Base-by-base conservation (phyloP, 805 yeast species). In the Teunomyces aglyptinius region DNA sequence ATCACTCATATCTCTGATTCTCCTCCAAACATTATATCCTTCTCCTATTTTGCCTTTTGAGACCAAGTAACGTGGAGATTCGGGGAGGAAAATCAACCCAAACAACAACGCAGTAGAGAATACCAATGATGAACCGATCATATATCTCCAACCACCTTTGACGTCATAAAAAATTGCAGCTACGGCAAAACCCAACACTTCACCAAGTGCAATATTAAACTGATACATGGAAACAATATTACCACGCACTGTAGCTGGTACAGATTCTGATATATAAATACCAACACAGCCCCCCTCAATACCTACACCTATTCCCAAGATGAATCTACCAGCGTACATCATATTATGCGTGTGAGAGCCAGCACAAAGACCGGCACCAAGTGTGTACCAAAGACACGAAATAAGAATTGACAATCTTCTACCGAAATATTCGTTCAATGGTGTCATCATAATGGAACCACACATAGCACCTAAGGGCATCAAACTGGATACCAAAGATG, bases 381-480 rank as follows among this genome's bases (percentile, higher is more conserved):
- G 52, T 15, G 86, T 80, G 63, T 82, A 81, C 67, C 79, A 73
- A 34, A 81, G 51, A 70, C 85, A 80, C 3, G 86, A 77, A 45
- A 78, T 63, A 45, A 81, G 70, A 55, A 82, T 72, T 7, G 85
- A 67, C 48, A 68, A 62, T 52, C 80, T 74, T 60, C 87, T 75
- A 13, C 88, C 87, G 38, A 80, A 65, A 29, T 41, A 41, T 56
- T 79, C 81, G 57, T 76, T 80, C 51, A 79, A 61, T 3, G 86
- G 86, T 2, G 85, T 73, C 72, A 83, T 71, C 47, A 80, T 57
- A 33, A 83, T 66, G 47, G 85, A 77, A 41, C 89, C 88, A 24
- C 76, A 75, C 63, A 82, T 76, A 28, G 85, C 87, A 53, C 87
- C 88, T 39, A 83, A 63, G n/a, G 88, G 87, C 84, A 82, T 80